Evolutionary conservation across 495 filamentous ascomycete species (phyloP).

Genomic region (Hypoxylon fuscum): DNA sequence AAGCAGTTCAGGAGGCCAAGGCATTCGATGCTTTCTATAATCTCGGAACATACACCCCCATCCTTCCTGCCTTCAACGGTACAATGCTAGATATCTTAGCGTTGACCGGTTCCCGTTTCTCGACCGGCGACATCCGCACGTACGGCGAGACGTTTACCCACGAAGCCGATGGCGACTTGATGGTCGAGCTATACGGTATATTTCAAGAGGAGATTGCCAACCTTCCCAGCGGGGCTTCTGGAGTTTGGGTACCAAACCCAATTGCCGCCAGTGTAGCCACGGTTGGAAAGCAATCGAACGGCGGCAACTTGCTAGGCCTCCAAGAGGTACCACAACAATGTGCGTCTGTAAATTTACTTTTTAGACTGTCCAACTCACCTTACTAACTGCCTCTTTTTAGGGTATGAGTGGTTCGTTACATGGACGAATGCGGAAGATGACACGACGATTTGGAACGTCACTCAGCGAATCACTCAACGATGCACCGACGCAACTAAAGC

Average conservation of each 20-base stretch:
- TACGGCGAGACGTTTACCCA: conserved; percentile 40
- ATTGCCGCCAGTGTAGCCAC: conserved; percentile 43
- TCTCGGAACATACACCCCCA: conserved; percentile 16
- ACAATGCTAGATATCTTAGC: conserved; percentile 24
- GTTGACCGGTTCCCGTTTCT: conserved; percentile 34
- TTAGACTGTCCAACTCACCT: neutral
- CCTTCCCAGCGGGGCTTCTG: conserved; percentile 36
- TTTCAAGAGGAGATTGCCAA: conserved; percentile 32
- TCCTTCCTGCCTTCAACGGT: conserved; percentile 23
- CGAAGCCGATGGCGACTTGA: conserved; percentile 36
- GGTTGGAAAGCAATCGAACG: conserved; percentile 37
- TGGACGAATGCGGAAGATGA: conserved; percentile 21
- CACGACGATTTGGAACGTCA: conserved; percentile 15
- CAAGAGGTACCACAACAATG: conserved; percentile 35
- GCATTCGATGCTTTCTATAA: conserved; percentile 32
- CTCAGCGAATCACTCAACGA: conserved; percentile 22
- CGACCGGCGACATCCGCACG: conserved; percentile 20
- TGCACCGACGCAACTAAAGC: conserved; percentile 50
- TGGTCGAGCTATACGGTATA: conserved; percentile 40
- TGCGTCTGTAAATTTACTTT: conserved; percentile 16
- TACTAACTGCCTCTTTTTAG: conserved; percentile 16
- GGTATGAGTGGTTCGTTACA: conserved; percentile 38
- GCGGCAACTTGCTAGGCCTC: conserved; percentile 48
- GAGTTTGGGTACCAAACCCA: conserved; percentile 44
- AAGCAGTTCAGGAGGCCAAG: conserved; percentile 11